Conservation (phyloP, 371 early-diverging fungal genomes). For the Fennellomyces sp. region DNA sequence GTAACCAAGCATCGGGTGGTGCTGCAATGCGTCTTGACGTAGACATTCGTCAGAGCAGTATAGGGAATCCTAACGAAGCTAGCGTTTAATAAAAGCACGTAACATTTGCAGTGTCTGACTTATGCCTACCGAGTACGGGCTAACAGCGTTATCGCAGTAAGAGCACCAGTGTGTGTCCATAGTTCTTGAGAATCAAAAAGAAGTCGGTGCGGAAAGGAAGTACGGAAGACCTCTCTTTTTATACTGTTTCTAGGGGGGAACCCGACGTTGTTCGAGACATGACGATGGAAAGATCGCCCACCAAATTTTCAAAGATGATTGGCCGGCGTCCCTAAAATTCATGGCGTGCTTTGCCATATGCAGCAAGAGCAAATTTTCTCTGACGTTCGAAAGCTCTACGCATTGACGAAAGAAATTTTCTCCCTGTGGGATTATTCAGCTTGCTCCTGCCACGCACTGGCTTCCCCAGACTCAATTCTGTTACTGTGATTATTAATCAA, state of each 20-base stretch:
- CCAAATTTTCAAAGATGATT: not conserved
- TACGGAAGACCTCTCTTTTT: not conserved
- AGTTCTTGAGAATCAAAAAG: not conserved
- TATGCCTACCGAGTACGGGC: constrained; percentile 17
- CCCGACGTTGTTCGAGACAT: not conserved
- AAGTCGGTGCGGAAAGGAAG: not conserved
- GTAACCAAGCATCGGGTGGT: constrained; percentile 25
- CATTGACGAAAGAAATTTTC: no score
- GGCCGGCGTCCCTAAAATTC: not conserved
- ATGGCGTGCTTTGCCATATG: constrained; percentile 2
- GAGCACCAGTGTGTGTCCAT: constrained; percentile 5
- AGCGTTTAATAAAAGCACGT: not conserved
- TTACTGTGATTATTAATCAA: no score
- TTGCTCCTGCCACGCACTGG: no score
- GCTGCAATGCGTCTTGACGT: constrained; percentile 19
- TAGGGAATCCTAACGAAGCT: constrained; percentile 15
- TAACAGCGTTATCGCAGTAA: constrained; percentile 18
- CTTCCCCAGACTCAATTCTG: no score
- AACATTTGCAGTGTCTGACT: not conserved
- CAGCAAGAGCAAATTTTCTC: no score
- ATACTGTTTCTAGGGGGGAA: no score
- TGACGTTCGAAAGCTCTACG: no score
- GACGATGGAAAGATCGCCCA: not conserved
- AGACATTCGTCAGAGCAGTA: constrained; percentile 33
- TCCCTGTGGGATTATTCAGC: no score